Evolutionary conservation across 2,329 filamentous ascomycete species (phyloP).

Genomic region (Aspergillus persii): DNA sequence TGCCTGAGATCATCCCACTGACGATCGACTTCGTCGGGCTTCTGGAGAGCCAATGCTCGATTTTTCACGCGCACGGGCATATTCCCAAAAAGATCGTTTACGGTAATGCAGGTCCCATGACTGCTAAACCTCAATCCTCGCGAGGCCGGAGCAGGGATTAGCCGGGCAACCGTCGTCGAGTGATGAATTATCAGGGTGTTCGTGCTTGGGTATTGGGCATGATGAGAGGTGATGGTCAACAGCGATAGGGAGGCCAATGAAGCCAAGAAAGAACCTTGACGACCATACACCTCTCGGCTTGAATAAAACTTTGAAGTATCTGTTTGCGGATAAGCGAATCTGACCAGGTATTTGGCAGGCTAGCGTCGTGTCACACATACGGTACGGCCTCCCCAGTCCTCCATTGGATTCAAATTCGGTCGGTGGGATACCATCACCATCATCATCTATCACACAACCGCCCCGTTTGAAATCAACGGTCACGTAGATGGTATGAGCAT

Average conservation of each 20-base stretch:
- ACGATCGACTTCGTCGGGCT: conserved; percentile 53
- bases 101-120: conserved; percentile 73
- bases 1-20: conserved; percentile 65
- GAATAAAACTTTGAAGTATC: conserved; percentile 73
- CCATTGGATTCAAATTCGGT: conserved; percentile 69
- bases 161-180: conserved; percentile 62
- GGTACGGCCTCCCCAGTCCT: conserved; percentile 69
- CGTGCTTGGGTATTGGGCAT: conserved; percentile 49
- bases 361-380: conserved; percentile 44
- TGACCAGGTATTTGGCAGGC: not conserved
- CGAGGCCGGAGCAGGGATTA: conserved; percentile 59
- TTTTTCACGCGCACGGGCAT: conserved; percentile 90
- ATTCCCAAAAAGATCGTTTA: conserved; percentile 80
- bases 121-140: conserved; percentile 55
- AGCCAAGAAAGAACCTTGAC: conserved; percentile 71
- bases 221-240: conserved; percentile 71
- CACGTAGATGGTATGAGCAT: conserved; percentile 66
- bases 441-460: conserved; percentile 76
- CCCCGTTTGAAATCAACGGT: conserved; percentile 73
- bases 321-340: conserved; percentile 35
- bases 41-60: conserved; percentile 57
- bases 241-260: conserved; percentile 74
- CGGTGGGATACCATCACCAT: conserved; percentile 74
- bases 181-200: conserved; percentile 69
- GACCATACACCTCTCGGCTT: conserved; percentile 57